Evolutionary conservation across 495 filamentous ascomycete genomes (phyloP).

Genomic region (Aspergillus saccharolyticus): DNA sequence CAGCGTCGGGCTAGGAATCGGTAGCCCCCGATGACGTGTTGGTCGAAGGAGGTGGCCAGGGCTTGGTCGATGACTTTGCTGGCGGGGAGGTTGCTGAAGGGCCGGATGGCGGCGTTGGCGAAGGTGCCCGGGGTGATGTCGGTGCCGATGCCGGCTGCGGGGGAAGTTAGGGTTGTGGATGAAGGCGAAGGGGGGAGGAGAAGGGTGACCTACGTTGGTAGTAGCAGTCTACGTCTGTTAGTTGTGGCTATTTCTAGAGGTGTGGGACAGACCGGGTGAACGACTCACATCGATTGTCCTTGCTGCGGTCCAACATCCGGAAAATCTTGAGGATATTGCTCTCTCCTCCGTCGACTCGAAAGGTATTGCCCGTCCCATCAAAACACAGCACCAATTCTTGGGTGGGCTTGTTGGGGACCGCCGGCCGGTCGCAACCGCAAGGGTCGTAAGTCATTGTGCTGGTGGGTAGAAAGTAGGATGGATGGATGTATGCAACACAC

Average conservation of each 20-base stretch:
- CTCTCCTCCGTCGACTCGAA: slow-evolving; percentile 19
- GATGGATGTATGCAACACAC: not conserved
- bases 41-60: slow-evolving; percentile 37
- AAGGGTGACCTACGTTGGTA: slow-evolving; percentile 17
- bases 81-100: slow-evolving; percentile 8
- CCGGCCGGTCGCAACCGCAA: not conserved
- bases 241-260: too few species aligned
- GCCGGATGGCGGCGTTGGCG: slow-evolving; percentile 9
- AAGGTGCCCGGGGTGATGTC: slow-evolving; percentile 10
- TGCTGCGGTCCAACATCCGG: slow-evolving; percentile 22
- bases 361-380: slow-evolving; percentile 35
- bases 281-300: slow-evolving; percentile 14
- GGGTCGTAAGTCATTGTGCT: not conserved
- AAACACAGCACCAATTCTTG: slow-evolving; percentile 30
- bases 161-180: not conserved
- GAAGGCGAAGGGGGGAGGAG: not conserved
- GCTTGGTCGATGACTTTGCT: slow-evolving; percentile 27
- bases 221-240: slow-evolving; percentile 14
- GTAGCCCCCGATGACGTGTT: slow-evolving; percentile 45
- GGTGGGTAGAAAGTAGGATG: not conserved
- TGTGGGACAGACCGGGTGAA: not conserved
- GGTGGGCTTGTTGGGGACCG: not conserved
- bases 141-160: slow-evolving; percentile 19
- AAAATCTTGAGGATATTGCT: slow-evolving; percentile 36
- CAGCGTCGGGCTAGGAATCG: slow-evolving; percentile 44